These are phyloP conservation scores for Mesostigma viride DNA, from an alignment of 139 green algal species.

Conservation along the genomic window DNA sequence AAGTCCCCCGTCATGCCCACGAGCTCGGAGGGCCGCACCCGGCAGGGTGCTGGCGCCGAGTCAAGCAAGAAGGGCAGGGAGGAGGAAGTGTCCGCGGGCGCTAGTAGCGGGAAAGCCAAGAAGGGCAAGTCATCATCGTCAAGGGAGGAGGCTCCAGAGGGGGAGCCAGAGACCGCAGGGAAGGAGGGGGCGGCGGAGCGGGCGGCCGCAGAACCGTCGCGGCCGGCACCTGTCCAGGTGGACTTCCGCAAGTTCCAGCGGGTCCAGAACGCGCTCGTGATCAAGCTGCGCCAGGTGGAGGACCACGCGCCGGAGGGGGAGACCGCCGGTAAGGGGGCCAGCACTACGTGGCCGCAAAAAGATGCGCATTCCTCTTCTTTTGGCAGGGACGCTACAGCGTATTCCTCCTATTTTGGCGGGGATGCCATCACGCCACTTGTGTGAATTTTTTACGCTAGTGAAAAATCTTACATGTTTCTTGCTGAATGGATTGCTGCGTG, in stretches of 20 bases:
- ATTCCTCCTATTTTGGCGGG: neutral
- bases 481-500: neutral
- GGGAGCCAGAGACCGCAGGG: conserved; percentile 9
- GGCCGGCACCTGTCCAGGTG: conserved; percentile 7
- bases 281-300: conserved; percentile 50
- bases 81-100: neutral
- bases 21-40: no score
- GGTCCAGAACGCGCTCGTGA: conserved; percentile 38
- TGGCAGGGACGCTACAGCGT: neutral
- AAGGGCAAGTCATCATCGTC: no score
- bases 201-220: conserved; percentile 15
- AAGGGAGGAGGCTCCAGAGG: no score
- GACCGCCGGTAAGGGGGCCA: neutral
- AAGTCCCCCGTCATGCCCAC: no score
- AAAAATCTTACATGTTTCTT: neutral
- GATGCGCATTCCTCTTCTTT: no score
- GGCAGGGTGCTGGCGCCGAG: neutral
- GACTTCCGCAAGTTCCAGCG: conserved; percentile 21
- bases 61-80: neutral
- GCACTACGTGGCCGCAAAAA: conserved; percentile 24
- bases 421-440: neutral
- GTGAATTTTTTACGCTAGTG: neutral
- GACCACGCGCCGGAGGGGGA: conserved; percentile 38
- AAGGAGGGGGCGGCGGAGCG: conserved; percentile 31
- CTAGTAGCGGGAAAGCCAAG: no score